These are phyloP conservation scores for Kregervanrija fluxuum DNA, from an alignment of 805 yeast species.

Conservation along the genomic window DNA sequence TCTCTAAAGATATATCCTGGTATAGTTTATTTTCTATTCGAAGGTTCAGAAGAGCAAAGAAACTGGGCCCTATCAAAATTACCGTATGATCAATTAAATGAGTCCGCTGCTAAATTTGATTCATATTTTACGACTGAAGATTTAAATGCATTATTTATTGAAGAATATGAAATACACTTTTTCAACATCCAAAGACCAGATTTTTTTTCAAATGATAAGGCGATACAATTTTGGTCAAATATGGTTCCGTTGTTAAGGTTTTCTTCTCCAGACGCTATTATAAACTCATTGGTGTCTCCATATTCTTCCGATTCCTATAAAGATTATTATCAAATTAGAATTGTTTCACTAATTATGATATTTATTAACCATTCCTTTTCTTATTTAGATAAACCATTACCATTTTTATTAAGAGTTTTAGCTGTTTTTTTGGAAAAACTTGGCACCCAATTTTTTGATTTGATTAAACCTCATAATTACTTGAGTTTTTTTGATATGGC, in stretches of 20 bases:
- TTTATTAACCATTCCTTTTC: constrained; percentile 49
- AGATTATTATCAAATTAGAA: constrained; percentile 21
- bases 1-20: constrained; percentile 37
- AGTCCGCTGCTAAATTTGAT: constrained; percentile 6
- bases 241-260: constrained; percentile 30
- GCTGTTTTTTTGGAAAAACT: constrained; percentile 35
- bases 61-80: constrained; percentile 39
- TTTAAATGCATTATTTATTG: constrained; percentile 35
- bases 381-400: constrained; percentile 40
- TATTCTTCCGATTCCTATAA: constrained; percentile 17
- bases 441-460: constrained; percentile 45
- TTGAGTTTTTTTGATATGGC: constrained; percentile 55
- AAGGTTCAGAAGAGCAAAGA: constrained; percentile 40
- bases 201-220: constrained; percentile 34
- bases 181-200: constrained; percentile 47
- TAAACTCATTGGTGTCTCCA: constrained; percentile 22
- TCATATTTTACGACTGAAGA: constrained; percentile 11
- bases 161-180: constrained; percentile 49
- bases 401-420: constrained; percentile 48
- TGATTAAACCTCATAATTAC: constrained; percentile 43
- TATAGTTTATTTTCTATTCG: constrained; percentile 44
- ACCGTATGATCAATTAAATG: constrained; percentile 16
- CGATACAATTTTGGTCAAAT: constrained; percentile 43
- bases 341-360: constrained; percentile 32
- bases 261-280: constrained; percentile 30